Conservation (phyloP, 345 rosid genomes). For the Lepidium didymum region DNA sequence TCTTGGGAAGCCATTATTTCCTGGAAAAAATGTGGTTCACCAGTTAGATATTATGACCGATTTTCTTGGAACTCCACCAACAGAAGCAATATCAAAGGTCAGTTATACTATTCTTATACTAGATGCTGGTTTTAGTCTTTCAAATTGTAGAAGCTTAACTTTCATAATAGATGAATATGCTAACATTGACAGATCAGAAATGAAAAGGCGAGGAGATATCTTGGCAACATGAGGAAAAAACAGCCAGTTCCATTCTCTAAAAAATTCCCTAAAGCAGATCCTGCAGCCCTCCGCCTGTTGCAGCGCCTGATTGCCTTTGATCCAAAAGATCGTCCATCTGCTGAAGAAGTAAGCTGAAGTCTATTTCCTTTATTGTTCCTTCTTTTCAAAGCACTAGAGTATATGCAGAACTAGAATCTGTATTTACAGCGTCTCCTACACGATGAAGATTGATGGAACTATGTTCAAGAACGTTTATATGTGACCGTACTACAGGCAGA, state of each 20-base stretch:
- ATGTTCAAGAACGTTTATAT: not conserved
- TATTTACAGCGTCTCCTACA: not conserved
- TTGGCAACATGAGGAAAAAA: slow-evolving; percentile 81
- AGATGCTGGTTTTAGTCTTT: not conserved
- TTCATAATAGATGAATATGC: not conserved
- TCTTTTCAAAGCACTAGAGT: not conserved
- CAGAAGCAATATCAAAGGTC: slow-evolving; percentile 70
- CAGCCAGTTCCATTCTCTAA: slow-evolving; percentile 66
- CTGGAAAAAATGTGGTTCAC: slow-evolving; percentile 92
- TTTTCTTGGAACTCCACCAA: slow-evolving; percentile 81
- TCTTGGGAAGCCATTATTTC: slow-evolving; percentile 76
- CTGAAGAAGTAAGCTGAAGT: slow-evolving; percentile 57
- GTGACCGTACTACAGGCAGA: not conserved
- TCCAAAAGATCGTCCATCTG: slow-evolving; percentile 93
- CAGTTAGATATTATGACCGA: slow-evolving; percentile 96
- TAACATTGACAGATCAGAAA: slow-evolving; percentile 62
- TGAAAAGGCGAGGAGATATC: slow-evolving; percentile 96
- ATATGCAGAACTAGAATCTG: not conserved
- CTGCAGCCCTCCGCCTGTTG: slow-evolving; percentile 58
- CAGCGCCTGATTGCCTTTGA: slow-evolving; percentile 84
- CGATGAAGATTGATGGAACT: not conserved
- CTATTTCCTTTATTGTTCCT: not conserved
- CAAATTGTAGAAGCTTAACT: not conserved
- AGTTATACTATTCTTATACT: not conserved
- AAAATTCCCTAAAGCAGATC: slow-evolving; percentile 76